These are phyloP conservation scores for Nannochloropsis limnetica DNA, from an alignment of 352 stramenopile species.

Conservation along the genomic window DNA sequence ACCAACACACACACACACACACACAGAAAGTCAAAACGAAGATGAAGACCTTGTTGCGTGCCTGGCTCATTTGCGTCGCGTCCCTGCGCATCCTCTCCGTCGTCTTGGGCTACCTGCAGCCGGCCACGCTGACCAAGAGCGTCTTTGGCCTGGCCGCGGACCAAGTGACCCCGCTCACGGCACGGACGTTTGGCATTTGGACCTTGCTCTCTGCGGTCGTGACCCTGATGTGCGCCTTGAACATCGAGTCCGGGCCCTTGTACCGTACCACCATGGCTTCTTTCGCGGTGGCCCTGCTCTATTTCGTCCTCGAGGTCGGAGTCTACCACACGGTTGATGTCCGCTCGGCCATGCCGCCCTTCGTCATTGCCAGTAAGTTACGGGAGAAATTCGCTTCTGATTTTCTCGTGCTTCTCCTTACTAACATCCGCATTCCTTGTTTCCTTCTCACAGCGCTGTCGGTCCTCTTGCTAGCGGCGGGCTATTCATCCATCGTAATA, in stretches of 20 bases:
- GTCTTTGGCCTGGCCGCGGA: not conserved
- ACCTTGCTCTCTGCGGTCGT: conserved; percentile 2
- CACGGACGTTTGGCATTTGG: conserved; percentile 27
- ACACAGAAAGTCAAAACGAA: not conserved
- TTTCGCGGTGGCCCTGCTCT: conserved; percentile 23
- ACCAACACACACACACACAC: not conserved
- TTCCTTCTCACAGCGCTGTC: not conserved
- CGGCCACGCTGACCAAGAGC: conserved; percentile 4
- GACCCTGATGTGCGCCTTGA: conserved; percentile 5
- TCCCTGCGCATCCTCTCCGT: conserved; percentile 7
- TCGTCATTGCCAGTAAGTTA: conserved; percentile 29
- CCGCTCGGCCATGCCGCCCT: conserved; percentile 18
- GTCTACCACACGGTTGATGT: conserved; percentile 3
- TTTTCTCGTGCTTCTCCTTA: not conserved
- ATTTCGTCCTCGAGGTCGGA: not conserved
- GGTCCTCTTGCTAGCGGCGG: not conserved
- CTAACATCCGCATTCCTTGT: not conserved
- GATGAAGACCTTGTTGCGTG: not conserved
- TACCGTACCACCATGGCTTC: conserved; percentile 30
- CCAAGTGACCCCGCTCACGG: conserved; percentile 9
- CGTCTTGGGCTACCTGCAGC: conserved; percentile 1
- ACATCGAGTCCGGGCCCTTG: conserved; percentile 10
- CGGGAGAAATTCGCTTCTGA: not conserved
- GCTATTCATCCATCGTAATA: conserved; percentile 1
- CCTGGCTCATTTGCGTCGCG: conserved; percentile 21